Evolutionary conservation across 306 rosid species (phyloP).

Genomic region (Prunus persica): Prunus_persica_NCBIv2 NC_034012.1:3001501-3002000

Average conservation of each 20-base stretch:
- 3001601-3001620: not conserved
- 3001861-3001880: conserved; percentile 37
- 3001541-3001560: not conserved
- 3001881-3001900: conserved; percentile 49
- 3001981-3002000: not conserved
- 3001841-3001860: conserved; percentile 40
- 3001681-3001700: not conserved
- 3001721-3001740: not conserved
- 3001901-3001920: conserved; percentile 34
- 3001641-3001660: no score
- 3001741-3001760: not conserved
- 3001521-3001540: not conserved
- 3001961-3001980: not conserved
- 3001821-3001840: conserved; percentile 41
- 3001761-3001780: not conserved
- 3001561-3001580: not conserved
- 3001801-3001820: conserved; percentile 11
- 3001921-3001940: not conserved
- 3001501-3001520: no score
- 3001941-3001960: not conserved
- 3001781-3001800: not conserved
- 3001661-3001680: not conserved
- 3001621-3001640: no score
- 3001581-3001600: not conserved
- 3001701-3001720: not conserved